These are phyloP conservation scores for Boletus coccyginus DNA, from an alignment of 768 basidiomycete species.

Conservation along the genomic window DNA sequence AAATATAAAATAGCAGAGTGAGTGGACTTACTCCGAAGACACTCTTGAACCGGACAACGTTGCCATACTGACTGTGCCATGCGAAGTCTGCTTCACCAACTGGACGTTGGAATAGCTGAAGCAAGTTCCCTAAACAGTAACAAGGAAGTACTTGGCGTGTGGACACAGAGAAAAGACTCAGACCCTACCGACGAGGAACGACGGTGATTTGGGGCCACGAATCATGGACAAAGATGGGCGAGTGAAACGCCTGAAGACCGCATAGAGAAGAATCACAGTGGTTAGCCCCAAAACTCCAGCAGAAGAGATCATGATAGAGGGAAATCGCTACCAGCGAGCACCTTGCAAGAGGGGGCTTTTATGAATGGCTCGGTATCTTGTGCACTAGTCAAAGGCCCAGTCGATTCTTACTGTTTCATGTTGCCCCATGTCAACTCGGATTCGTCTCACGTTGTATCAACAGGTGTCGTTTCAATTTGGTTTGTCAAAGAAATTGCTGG, in stretches of 20 bases:
- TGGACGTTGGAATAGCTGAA: slow-evolving; percentile 23
- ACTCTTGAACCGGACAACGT: slow-evolving; percentile 22
- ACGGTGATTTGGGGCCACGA: slow-evolving; percentile 13
- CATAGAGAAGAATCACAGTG: neutral
- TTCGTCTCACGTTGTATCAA: neutral
- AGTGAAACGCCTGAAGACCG: neutral
- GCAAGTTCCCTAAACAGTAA: slow-evolving; percentile 21
- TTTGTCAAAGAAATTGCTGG: no score
- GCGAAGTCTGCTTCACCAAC: slow-evolving; percentile 27
- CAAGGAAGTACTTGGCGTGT: slow-evolving; percentile 9
- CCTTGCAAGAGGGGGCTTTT: neutral
- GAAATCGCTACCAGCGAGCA: neutral
- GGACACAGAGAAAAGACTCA: neutral
- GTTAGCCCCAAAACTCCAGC: neutral
- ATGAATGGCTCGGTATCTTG: neutral
- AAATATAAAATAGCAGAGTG: neutral
- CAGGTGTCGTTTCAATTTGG: no score
- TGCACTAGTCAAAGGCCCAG: neutral
- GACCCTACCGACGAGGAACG: slow-evolving; percentile 13
- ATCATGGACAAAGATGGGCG: slow-evolving; percentile 11
- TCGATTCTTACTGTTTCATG: neutral
- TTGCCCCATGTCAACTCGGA: neutral
- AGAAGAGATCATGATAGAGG: slow-evolving; percentile 2
- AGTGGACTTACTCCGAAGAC: slow-evolving; percentile 18
- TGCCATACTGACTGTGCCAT: slow-evolving; percentile 31